Evolutionary conservation across 1,284 basidiomycete species (phyloP).

Genomic region (Lentinula novae-zelandiae): DNA sequence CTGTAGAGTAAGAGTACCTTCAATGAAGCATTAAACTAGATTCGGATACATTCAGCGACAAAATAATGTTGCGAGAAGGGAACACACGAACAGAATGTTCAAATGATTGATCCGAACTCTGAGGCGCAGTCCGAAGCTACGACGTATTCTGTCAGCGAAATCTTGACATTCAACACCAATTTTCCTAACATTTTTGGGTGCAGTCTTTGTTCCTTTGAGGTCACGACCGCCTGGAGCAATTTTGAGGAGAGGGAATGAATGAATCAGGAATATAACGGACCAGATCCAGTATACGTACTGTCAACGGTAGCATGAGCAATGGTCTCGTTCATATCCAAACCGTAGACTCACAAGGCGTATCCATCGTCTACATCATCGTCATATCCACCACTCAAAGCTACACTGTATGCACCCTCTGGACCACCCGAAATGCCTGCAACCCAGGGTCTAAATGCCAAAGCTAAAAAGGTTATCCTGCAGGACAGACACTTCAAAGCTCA

Average conservation of each 20-base stretch:
- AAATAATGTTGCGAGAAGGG: not conserved
- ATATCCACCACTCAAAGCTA: conserved; percentile 82
- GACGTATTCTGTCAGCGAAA: not conserved
- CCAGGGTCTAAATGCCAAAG: conserved; percentile 49
- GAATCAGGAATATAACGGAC: not conserved
- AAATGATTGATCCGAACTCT: conserved; percentile 76
- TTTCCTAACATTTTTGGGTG: conserved; percentile 69
- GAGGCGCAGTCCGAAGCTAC: conserved; percentile 80
- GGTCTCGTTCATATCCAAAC: not conserved
- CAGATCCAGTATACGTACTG: conserved; percentile 70
- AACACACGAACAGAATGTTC: conserved; percentile 46
- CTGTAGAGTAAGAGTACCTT: conserved; percentile 34
- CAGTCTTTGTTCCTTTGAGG: conserved; percentile 71
- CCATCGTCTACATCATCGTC: conserved; percentile 82
- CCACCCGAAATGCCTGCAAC: conserved; percentile 75
- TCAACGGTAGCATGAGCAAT: conserved; percentile 1
- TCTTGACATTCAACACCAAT: not conserved
- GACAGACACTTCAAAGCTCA: conserved; percentile 30
- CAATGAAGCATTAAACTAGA: conserved; percentile 59
- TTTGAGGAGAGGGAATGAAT: not conserved
- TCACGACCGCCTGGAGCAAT: conserved; percentile 66
- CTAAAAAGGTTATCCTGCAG: not conserved
- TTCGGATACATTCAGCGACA: conserved; percentile 1
- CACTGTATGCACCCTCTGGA: conserved; percentile 67
- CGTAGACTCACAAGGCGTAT: conserved; percentile 65